Conservation (phyloP, 2,329 filamentous ascomycete species). For the Hypomyces perniciosus region DNA sequence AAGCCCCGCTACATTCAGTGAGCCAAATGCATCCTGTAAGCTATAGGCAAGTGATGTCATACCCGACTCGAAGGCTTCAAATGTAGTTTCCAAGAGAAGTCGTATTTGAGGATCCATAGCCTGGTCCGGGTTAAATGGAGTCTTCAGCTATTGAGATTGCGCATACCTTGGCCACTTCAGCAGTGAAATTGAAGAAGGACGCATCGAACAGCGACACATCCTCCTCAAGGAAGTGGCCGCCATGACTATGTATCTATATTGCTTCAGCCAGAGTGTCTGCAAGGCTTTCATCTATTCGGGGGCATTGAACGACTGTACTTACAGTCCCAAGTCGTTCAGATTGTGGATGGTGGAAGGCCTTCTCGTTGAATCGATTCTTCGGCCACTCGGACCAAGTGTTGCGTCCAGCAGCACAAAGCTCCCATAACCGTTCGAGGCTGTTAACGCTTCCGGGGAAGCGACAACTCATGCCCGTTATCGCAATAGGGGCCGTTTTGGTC, state of each 20-base stretch:
- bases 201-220: slow-evolving; percentile 23
- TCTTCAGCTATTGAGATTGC: too few species aligned
- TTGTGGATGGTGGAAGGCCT: background rate
- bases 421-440: background rate
- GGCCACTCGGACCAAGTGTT: slow-evolving; percentile 2
- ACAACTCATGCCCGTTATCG: slow-evolving; percentile 2
- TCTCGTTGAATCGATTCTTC: background rate
- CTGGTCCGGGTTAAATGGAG: background rate
- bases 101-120: slow-evolving; percentile 3
- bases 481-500: background rate
- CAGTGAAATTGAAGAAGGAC: slow-evolving; percentile 1
- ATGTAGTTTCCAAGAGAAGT: slow-evolving; percentile 1
- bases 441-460: background rate
- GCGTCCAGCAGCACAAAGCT: background rate
- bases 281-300: too few species aligned
- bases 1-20: background rate
- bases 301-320: background rate
- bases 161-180: slow-evolving; percentile 1
- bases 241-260: background rate
- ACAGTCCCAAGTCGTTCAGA: slow-evolving; percentile 1
- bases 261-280: background rate
- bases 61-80: slow-evolving; percentile 6
- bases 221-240: slow-evolving; percentile 29
- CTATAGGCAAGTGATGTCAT: background rate
- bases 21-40: background rate